Evolutionary conservation across 2,329 filamentous ascomycete genomes (phyloP), one percentile per base, ranked within the genome.

Genomic region (Sclerotinia borealis): DNA sequence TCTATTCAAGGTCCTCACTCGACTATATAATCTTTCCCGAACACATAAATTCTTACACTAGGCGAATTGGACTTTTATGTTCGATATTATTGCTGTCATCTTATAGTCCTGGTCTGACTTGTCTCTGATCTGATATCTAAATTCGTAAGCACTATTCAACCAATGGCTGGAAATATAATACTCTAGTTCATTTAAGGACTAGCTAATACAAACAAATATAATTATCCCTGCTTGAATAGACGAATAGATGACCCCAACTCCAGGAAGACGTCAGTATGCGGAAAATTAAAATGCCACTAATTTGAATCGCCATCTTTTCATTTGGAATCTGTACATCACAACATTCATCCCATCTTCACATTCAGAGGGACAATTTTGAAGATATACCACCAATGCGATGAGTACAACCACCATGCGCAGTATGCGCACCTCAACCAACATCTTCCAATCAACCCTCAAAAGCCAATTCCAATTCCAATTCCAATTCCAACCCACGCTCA

Each of bases 391-490:
- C 51, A 59, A 71, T 71, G 69, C 65, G 54, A 72, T 72, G 70
- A 71, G 52, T 55, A 68, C 67, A 52, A 64, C 61, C 39, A 65
- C 67, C 17, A 59, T 67, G 65, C 69, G 69, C 68, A 55, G 61
- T 66, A 65, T 72, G 66, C 72, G 71, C 65, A 65, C 64, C 63
- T 54, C 65, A 48, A 54, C 66, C 31, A 60, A 65, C 49, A 60
- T 69, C 51, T 63, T 67, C 27, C 60, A 61, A 51, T 55, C 56
- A 34, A 29, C 63, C 13, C 34, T 56, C 58, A 79, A 13, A 22
- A 72, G 17, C 78, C 79, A 19, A 74, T 68, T 63, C 77, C 74
- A 68, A 79, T 79, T 56, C 60, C 64, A 52, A 51, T 62, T 75
- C 43, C 43, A 47, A 47, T 72, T 51, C 76, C 50, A 22, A 22